These are phyloP conservation scores for Dissophora globulifera DNA, from an alignment of 192 early-diverging fungal genomes.

Conservation along the genomic window DNA sequence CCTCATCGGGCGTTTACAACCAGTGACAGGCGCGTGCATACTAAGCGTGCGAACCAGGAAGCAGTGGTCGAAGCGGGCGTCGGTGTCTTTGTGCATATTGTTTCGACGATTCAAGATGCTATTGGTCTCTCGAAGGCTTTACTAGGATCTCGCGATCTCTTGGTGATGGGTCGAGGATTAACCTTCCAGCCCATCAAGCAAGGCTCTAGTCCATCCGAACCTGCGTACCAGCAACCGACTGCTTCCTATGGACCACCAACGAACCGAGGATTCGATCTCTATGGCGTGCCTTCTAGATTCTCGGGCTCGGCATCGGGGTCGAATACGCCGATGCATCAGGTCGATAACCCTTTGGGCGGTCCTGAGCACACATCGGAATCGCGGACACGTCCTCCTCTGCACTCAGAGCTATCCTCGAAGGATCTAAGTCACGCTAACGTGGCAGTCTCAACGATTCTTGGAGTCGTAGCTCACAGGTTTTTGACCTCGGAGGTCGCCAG, in stretches of 20 bases:
- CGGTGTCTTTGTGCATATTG: slow-evolving; percentile 29
- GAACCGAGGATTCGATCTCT: slow-evolving; percentile 16
- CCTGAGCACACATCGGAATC: not conserved
- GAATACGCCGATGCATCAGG: slow-evolving; percentile 9
- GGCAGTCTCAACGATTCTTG: too few relatives aligned
- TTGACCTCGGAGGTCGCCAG: too few relatives aligned
- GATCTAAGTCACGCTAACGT: too few relatives aligned
- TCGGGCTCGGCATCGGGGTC: not conserved
- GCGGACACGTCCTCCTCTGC: too few relatives aligned
- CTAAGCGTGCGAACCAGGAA: not conserved
- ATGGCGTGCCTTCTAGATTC: slow-evolving; percentile 21
- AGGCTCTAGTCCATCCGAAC: slow-evolving; percentile 1
- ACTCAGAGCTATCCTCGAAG: too few relatives aligned
- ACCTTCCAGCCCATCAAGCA: slow-evolving; percentile 11
- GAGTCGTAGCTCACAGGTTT: too few relatives aligned
- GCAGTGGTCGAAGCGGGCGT: slow-evolving; percentile 23
- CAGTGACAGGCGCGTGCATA: not conserved
- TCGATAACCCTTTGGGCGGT: slow-evolving; percentile 33
- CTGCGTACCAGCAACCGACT: not conserved
- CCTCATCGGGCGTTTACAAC: slow-evolving; percentile 15
- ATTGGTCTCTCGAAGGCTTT: slow-evolving; percentile 46
- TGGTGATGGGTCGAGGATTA: slow-evolving; percentile 58
- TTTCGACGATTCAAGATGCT: slow-evolving; percentile 52
- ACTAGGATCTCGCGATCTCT: slow-evolving; percentile 57
- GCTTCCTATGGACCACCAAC: too few relatives aligned